These are phyloP conservation scores for Microsporum audouinii DNA, from an alignment of 2,329 filamentous ascomycete species.

Conservation along the genomic window DNA sequence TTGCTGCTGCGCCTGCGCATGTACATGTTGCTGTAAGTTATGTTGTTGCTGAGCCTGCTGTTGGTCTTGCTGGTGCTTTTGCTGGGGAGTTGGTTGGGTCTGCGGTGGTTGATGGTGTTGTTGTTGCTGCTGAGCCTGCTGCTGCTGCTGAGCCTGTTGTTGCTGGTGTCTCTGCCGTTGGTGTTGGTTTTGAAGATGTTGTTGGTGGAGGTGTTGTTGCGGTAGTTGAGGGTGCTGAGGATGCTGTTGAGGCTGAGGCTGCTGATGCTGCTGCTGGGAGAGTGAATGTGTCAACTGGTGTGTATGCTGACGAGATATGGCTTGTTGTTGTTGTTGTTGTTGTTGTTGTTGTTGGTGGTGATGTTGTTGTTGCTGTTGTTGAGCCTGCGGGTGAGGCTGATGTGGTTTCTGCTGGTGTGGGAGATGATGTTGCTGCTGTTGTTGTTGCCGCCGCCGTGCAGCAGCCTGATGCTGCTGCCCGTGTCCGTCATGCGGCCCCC, in stretches of 20 bases:
- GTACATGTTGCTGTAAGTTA: conserved; percentile 2
- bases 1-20: conserved; percentile 8
- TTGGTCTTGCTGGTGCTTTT: not conserved
- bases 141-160: conserved; percentile 3
- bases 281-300: not conserved
- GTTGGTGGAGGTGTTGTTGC: conserved; percentile 10
- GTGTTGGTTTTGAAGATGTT: conserved; percentile 11
- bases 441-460: conserved; percentile 2
- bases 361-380: conserved; percentile 1
- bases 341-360: not conserved
- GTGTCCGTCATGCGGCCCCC: not conserved
- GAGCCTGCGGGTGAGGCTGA: not conserved
- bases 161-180: conserved; percentile 15
- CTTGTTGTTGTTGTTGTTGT: conserved; percentile 1
- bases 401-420: not conserved
- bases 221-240: conserved; percentile 8
- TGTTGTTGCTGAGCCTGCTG: not conserved
- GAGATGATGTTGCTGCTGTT: conserved; percentile 4
- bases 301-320: not conserved
- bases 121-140: not conserved
- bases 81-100: not conserved
- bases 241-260: conserved; percentile 4
- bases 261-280: conserved; percentile 6
- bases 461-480: not conserved
- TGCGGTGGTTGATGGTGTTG: not conserved